Evolutionary conservation across 2,329 filamentous ascomycete genomes (phyloP), one percentile per base, ranked within the genome.

Genomic region (Venturia nashicola): DNA sequence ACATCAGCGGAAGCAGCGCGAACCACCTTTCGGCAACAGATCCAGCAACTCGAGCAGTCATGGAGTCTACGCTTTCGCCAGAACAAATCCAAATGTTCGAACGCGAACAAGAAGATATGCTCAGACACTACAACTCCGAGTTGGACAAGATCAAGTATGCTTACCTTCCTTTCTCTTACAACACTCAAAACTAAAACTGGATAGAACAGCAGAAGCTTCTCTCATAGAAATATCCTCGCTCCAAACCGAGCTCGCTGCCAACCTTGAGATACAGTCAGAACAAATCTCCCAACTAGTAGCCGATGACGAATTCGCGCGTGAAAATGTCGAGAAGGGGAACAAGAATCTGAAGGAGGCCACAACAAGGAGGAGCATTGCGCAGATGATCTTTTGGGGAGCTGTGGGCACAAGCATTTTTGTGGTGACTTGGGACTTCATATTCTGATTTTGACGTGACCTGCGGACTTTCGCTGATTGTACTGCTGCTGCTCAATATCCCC

Each of bases 51-150:
- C 32, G 48, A 43, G 27, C 32, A 7, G 5, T n/a, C 12, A 46
- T 63, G 43, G 61, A 63, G 23, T 63, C 61, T 11, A 83, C 86
- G 67, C 78, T 97, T 66, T 90, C 88, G 20, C 81, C 86, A 27
- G 91, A 97, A 72, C 93, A 97, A 75, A 79, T 94, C 62, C 93
- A 97, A 74, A 83, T 96, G 72, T 97, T 99, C 77, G 92, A 93
- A 69, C 84, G 91, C 75, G 92, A 95, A 72, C 97, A 97, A 72
- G 87, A 91, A 74, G 87, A 90, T 67, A 91, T 99, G 86, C 81
- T 97, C 69, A 89, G 89, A 74, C 90, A 96, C 75, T 96, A 95
- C 75, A 91, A 97, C 75, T 91, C 89, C 76, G 91, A 90, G n/a
- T 79, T 97, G 73, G 88, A 92, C 74, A 94, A 97, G 82, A 91